Evolutionary conservation across 768 basidiomycete species (phyloP), one percentile per base, ranked within the genome.

Genomic region (Gloeophyllum trabeum): DNA sequence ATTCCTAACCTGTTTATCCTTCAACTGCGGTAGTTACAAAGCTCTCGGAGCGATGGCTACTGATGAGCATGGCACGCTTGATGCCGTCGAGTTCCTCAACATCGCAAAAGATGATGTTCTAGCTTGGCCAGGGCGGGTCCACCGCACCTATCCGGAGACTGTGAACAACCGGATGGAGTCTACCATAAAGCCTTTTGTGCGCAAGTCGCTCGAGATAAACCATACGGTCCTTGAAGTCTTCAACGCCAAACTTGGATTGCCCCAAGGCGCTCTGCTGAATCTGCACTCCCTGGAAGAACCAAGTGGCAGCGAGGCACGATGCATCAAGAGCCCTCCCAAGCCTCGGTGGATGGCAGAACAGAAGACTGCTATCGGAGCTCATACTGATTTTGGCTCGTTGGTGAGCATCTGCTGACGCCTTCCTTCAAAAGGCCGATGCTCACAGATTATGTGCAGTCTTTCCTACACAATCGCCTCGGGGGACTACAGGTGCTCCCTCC

Each of bases 401-500:
- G 60, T 45, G 16, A 6, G 48, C 39, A 20, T 18, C 7, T 12
- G 19, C 36, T n/a, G n/a, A n/a, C n/a, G n/a, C n/a, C n/a, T n/a
- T n/a, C n/a, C n/a, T n/a, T n/a, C n/a, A n/a, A n/a, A n/a, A n/a
- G n/a, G n/a, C n/a, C n/a, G n/a, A 0, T 19, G 4, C 22, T 38
- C 16, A 40, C 22, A 5, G 21, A 2, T 4, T 23, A 14, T 22
- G n/a, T n/a, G n/a, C 21, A 45, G 73, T 76, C 78, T 0, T 75
- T 83, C 61, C 60, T 85, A 43, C 78, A 82, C 50, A 84, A 83
- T 52, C 69, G 67, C 2, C 68, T 83, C 0, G 81, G 82, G 3
- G 82, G 82, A 0, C 61, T 85, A 3, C 82, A 84, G 46, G 80
- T 84, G 0, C 62, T 81, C 37, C 69, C 70, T 1, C 80, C 79